These are phyloP conservation scores for Calycina marina DNA, from an alignment of 2,329 filamentous ascomycete species.

Conservation along the genomic window DNA sequence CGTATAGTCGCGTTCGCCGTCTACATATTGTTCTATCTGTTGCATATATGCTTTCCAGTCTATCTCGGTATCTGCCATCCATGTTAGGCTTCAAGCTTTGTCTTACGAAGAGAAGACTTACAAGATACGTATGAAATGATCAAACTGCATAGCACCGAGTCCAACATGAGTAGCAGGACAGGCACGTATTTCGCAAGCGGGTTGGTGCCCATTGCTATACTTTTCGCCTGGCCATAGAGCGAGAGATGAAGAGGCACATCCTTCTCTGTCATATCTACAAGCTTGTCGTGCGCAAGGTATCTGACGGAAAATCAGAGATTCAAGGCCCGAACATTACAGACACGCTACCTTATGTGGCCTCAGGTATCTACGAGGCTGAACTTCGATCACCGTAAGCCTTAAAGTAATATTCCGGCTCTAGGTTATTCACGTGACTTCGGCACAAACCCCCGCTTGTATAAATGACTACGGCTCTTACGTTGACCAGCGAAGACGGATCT, in stretches of 20 bases:
- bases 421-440: too few species aligned
- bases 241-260: constrained; percentile 4
- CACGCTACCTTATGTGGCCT: too few species aligned
- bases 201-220: constrained; percentile 16
- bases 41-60: constrained; percentile 98
- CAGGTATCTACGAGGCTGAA: too few species aligned
- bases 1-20: constrained; percentile 79
- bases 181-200: constrained; percentile 17
- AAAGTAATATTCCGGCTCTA: too few species aligned
- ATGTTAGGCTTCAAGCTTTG: background rate
- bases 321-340: too few species aligned
- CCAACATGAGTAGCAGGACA: constrained; percentile 14
- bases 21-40: constrained; percentile 65
- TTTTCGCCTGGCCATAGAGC: constrained; percentile 12
- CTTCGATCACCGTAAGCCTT: too few species aligned
- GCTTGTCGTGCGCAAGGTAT: too few species aligned
- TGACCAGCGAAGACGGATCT: too few species aligned
- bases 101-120: constrained; percentile 6
- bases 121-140: constrained; percentile 20
- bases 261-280: constrained; percentile 2
- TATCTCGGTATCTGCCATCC: constrained; percentile 82
- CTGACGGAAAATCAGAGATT: too few species aligned
- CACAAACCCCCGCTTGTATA: too few species aligned
- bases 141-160: constrained; percentile 17
- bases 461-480: too few species aligned